Base-by-base conservation (phyloP, 129 eudicot species). In the Tagetes patula region DNA sequence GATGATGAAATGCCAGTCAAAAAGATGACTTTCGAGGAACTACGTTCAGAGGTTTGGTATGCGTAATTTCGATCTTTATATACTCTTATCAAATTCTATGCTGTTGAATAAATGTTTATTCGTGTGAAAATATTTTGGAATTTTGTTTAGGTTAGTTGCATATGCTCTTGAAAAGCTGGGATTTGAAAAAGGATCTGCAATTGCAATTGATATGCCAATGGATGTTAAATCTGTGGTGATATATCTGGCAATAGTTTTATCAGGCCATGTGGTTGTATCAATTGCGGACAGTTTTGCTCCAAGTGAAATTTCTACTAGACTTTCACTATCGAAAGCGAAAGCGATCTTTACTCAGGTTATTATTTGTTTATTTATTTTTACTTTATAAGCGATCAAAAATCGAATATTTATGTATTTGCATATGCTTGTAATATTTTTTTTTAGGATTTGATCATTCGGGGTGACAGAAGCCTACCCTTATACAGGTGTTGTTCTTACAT, bases 151-250 rank as follows among this genome's bases (percentile, higher is more conserved):
- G 95, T 75, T 78, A 73, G 92, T 85, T 56, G 95, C 96, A 20
- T 82, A 87, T 82, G 92, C 95, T 12, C 87, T 93, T 75, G 89
- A 79, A 55, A 83, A 88, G 27, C 77, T 89, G 71, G 85, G 83
- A 47, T 67, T 89, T 67, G 87, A 81, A 50, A 85, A 80, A 71
- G 96, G 98, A 75, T 87, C 95, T 75, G 90, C 98, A 52, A 84
- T 93, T 76, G 98, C 98, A 46, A 93, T 93, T 42, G 95, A 89
- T 81, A 93, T 93, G 98, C 98, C 98, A 11, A 93, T 93, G 98
- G 82, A 87, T 79, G 95, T 89, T 12, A 83, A 85, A 69, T 84
- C 98, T 36, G 98, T 93, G 53, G 88, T 93, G 68, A 87, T 93
- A 74, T 93, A 93, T 81, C 85, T 93, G 42, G 98, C 98, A 52